These are phyloP conservation scores for Schwanniomyces polymorphus DNA, from an alignment of 805 yeast genomes.

Conservation along the genomic window DNA sequence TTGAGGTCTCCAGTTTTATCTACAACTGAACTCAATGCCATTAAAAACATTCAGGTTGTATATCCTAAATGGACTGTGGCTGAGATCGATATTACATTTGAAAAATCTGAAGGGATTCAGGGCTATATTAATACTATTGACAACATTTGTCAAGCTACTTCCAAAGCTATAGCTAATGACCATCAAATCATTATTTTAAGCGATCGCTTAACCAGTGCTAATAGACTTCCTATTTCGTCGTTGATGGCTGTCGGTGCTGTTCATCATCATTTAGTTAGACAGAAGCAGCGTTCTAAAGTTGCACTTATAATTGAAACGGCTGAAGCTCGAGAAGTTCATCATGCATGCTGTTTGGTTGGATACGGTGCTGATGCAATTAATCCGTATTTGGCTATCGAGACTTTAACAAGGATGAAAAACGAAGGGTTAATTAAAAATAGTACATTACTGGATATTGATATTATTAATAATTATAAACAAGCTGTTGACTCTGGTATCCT, in stretches of 20 bases:
- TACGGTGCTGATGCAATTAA: slow-evolving; percentile 97
- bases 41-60: slow-evolving; percentile 67
- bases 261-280: slow-evolving; percentile 93
- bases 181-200: slow-evolving; percentile 74
- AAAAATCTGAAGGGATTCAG: slow-evolving; percentile 74
- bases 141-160: slow-evolving; percentile 83
- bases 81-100: slow-evolving; percentile 85
- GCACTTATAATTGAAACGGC: slow-evolving; percentile 92
- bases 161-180: slow-evolving; percentile 75
- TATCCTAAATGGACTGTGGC: slow-evolving; percentile 87
- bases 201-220: slow-evolving; percentile 61
- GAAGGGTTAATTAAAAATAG: slow-evolving; percentile 68
- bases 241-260: slow-evolving; percentile 95
- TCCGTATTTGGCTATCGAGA: slow-evolving; percentile 92
- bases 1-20: slow-evolving; percentile 82
- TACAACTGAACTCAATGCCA: slow-evolving; percentile 70
- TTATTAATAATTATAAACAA: slow-evolving; percentile 76
- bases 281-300: slow-evolving; percentile 93
- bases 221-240: slow-evolving; percentile 79
- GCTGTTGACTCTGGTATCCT: slow-evolving; percentile 89
- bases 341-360: slow-evolving; percentile 89
- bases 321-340: slow-evolving; percentile 97
- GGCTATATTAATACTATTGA: slow-evolving; percentile 88
- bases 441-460: slow-evolving; percentile 54
- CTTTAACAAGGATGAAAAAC: slow-evolving; percentile 77